Conservation (phyloP, 2,329 filamentous ascomycete genomes). For the Sclerotinia sclerotiorum region DNA sequence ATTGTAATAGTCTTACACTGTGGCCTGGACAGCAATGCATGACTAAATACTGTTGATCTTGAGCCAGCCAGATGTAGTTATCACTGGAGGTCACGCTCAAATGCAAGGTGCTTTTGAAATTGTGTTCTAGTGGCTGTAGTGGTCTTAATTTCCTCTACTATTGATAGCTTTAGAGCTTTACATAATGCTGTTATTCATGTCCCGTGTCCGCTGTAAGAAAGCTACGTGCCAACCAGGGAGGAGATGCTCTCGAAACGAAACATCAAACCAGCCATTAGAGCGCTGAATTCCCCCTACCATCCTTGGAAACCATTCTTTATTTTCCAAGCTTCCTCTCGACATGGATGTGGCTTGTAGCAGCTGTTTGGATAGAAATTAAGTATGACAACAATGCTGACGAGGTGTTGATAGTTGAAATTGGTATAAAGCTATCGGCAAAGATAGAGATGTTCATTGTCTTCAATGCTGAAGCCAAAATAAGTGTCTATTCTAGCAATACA, state of each 20-base stretch:
- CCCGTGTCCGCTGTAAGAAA: background rate
- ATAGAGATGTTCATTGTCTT: background rate
- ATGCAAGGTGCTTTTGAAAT: background rate
- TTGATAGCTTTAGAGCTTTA: background rate
- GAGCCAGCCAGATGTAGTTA: background rate
- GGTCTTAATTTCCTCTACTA: too few species aligned
- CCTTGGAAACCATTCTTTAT: background rate
- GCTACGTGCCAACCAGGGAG: too few species aligned
- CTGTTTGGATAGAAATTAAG: too few species aligned
- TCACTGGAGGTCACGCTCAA: background rate
- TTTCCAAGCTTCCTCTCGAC: background rate
- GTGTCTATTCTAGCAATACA: background rate
- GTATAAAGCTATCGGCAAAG: too few species aligned
- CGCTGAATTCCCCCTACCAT: background rate
- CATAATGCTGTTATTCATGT: background rate
- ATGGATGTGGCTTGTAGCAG: background rate
- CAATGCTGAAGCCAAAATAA: background rate
- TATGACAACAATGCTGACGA: background rate
- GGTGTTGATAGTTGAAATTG: too few species aligned
- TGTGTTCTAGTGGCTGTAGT: background rate
- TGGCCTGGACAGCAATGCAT: background rate
- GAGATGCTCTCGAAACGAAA: background rate
- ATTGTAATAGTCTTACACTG: background rate
- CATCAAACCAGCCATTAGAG: too few species aligned
- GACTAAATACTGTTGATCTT: background rate